Conservation (phyloP, 78 protist species). For the Dictyostelium purpureum region DNA sequence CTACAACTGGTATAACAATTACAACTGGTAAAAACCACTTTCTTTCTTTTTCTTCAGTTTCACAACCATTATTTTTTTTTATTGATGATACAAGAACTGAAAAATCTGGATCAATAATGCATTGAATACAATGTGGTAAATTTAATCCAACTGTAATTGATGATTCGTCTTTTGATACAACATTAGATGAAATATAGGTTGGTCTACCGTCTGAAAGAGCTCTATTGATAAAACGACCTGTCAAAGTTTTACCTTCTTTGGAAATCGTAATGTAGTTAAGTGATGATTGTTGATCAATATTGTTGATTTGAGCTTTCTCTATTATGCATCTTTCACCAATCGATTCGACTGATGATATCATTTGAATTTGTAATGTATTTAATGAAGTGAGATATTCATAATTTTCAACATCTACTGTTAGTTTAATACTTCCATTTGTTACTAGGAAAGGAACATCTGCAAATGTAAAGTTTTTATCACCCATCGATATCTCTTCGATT, state of each 20-base stretch:
- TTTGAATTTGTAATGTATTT: constrained; percentile 8
- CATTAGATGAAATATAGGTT: neutral
- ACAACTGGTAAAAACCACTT: neutral
- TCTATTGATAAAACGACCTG: constrained; percentile 37
- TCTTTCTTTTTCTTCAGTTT: neutral
- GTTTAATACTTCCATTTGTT: neutral
- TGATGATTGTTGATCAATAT: constrained; percentile 1
- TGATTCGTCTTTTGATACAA: neutral
- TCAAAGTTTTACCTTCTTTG: constrained; percentile 23
- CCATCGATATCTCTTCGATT: neutral
- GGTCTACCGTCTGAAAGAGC: constrained; percentile 19
- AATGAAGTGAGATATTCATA: neutral
- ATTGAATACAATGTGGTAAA: neutral
- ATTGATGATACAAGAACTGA: neutral
- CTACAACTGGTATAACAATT: neutral
- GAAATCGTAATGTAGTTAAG: constrained; percentile 16
- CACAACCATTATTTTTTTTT: neutral
- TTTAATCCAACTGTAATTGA: neutral
- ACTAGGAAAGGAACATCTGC: neutral
- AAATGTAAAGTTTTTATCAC: constrained; percentile 5
- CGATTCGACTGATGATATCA: neutral
- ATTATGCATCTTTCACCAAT: neutral
- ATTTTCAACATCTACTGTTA: neutral
- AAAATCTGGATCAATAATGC: constrained; percentile 41
- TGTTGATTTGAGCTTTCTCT: neutral